Evolutionary conservation across 768 basidiomycete species (phyloP).

Genomic region (Collybia sordida): DNA sequence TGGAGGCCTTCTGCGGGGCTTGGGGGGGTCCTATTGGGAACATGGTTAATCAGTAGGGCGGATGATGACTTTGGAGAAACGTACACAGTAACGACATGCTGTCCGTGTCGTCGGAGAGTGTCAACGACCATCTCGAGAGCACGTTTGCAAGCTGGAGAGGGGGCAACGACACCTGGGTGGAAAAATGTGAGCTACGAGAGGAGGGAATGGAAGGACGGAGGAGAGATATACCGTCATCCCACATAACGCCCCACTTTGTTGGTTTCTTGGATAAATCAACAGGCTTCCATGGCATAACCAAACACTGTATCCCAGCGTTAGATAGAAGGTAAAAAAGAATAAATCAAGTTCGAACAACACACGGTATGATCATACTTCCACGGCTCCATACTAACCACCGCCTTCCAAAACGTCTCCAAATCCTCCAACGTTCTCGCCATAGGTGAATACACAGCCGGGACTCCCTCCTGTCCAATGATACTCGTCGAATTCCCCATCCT

Average conservation of each 20-base stretch:
- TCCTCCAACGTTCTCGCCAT: slow-evolving; percentile 63
- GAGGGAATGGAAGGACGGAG: slow-evolving; percentile 11
- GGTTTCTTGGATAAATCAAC: slow-evolving; percentile 26
- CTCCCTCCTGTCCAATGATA: slow-evolving; percentile 60
- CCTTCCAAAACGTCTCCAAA: slow-evolving; percentile 63
- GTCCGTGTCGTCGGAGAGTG: slow-evolving; percentile 42
- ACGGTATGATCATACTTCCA: slow-evolving; percentile 64
- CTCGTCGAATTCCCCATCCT: slow-evolving; percentile 43
- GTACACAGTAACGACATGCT: slow-evolving; percentile 49
- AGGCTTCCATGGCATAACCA: slow-evolving; percentile 41
- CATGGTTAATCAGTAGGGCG: neutral
- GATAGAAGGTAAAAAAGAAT: slow-evolving; percentile 19
- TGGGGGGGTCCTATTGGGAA: slow-evolving; percentile 33
- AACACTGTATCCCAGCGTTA: slow-evolving; percentile 23
- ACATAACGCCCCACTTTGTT: slow-evolving; percentile 58
- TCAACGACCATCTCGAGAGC: slow-evolving; percentile 48
- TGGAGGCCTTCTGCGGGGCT: slow-evolving; percentile 51
- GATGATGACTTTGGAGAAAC: slow-evolving; percentile 10
- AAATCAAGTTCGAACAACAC: slow-evolving; percentile 4
- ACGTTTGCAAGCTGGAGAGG: slow-evolving; percentile 61
- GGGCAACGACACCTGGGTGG: slow-evolving; percentile 46
- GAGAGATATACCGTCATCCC: slow-evolving; percentile 54
- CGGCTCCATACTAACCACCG: slow-evolving; percentile 57
- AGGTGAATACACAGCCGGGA: slow-evolving; percentile 53
- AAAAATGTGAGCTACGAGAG: neutral